These are phyloP conservation scores for Echinosophora koreensis DNA, from an alignment of 306 rosid species.

Conservation along the genomic window DNA sequence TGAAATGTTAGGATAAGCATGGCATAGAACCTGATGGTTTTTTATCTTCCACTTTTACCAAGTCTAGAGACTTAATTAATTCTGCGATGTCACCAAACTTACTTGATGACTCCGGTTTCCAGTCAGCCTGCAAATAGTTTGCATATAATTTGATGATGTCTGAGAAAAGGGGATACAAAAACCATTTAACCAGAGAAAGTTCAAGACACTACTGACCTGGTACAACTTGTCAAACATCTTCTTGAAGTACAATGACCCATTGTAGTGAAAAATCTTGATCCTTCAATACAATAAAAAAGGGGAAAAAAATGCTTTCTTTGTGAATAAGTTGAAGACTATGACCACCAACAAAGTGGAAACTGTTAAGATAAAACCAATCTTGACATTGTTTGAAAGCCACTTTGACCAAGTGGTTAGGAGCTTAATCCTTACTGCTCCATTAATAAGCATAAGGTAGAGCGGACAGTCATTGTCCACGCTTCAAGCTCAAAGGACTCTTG, in stretches of 20 bases:
- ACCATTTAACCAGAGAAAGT: constrained; percentile 22
- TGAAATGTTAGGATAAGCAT: constrained; percentile 25
- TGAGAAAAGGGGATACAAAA: constrained; percentile 7
- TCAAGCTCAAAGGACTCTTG: not conserved
- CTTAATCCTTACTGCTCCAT: not conserved
- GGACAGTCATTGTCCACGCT: not conserved
- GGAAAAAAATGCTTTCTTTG: constrained; percentile 5
- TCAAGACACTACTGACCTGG: constrained; percentile 69
- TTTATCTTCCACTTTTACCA: constrained; percentile 64
- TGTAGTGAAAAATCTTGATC: constrained; percentile 83
- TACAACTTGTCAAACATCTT: constrained; percentile 92
- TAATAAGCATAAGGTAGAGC: not conserved
- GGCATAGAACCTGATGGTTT: constrained; percentile 70
- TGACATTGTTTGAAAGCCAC: not conserved
- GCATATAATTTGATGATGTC: constrained; percentile 23
- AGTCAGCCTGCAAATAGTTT: constrained; percentile 73
- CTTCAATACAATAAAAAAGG: constrained; percentile 49
- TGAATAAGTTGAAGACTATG: constrained; percentile 15
- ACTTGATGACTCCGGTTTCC: constrained; percentile 87
- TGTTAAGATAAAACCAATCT: not conserved
- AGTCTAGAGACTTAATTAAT: constrained; percentile 68
- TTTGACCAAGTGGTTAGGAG: not conserved
- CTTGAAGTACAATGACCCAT: constrained; percentile 84
- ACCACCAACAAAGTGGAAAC: constrained; percentile 25
- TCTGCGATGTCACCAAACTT: constrained; percentile 73